Conservation (phyloP, 495 filamentous ascomycete species). For the Tuber magnatum region DNA sequence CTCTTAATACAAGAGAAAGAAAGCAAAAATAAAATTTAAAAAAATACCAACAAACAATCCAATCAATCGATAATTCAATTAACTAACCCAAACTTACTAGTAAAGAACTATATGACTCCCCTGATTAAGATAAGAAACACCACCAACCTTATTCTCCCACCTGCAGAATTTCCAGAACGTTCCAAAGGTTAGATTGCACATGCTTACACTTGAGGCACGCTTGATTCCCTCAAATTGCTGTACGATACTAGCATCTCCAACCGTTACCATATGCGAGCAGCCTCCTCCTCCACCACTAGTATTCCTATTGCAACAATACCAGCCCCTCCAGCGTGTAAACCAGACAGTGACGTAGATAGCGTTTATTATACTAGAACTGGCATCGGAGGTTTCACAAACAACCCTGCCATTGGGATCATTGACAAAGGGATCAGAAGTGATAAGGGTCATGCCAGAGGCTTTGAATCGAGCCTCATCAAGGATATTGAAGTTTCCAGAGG, state of each 20-base stretch:
- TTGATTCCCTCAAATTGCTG: background rate
- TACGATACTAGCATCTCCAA: background rate
- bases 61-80: background rate
- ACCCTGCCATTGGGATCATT: background rate
- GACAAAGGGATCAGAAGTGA: background rate
- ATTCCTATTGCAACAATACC: background rate
- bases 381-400: background rate
- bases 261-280: background rate
- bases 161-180: background rate
- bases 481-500: background rate
- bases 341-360: rapidly evolving
- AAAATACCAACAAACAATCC: background rate
- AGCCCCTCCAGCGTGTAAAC: background rate
- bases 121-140: background rate
- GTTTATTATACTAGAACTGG: background rate
- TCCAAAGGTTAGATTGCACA: background rate
- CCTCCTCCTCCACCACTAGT: background rate
- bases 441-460: background rate
- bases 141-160: background rate
- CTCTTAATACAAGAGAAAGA: background rate
- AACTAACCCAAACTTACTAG: background rate
- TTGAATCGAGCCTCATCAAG: background rate
- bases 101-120: background rate
- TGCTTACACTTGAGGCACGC: background rate
- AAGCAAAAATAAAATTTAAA: background rate